Evolutionary conservation across 2,329 filamentous ascomycete genomes (phyloP).

Genomic region (Hypoxylon sp.): DNA sequence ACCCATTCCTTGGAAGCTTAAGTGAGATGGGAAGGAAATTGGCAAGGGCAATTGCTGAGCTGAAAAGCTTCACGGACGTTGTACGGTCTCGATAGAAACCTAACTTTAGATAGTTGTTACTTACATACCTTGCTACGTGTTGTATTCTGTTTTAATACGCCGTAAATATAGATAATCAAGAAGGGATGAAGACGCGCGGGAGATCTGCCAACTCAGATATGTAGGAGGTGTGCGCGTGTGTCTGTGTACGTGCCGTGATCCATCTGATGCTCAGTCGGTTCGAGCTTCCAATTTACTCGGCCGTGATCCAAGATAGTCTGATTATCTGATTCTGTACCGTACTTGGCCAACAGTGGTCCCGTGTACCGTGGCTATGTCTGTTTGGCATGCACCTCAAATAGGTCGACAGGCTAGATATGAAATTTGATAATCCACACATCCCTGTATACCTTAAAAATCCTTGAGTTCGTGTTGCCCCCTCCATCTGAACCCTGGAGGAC

Average conservation of each 20-base stretch:
- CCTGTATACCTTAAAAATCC: slow-evolving; percentile 37
- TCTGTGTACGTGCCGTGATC: slow-evolving; percentile 31
- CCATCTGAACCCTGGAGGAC: slow-evolving; percentile 15
- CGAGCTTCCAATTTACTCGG: slow-evolving; percentile 34
- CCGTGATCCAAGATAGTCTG: slow-evolving; percentile 4
- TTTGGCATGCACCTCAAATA: slow-evolving; percentile 40
- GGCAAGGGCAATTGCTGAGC: slow-evolving; percentile 4
- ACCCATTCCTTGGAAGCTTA: slow-evolving; percentile 19
- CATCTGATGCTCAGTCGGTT: slow-evolving; percentile 35
- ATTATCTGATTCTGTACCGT: slow-evolving; percentile 24
- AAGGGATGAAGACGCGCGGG: slow-evolving; percentile 37
- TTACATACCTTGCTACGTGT: slow-evolving; percentile 29
- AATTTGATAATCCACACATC: slow-evolving; percentile 38
- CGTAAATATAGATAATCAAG: slow-evolving; percentile 13
- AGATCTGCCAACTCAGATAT: slow-evolving; percentile 39
- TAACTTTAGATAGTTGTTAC: slow-evolving; percentile 16
- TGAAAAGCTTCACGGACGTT: slow-evolving; percentile 5
- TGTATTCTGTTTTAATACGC: slow-evolving; percentile 27
- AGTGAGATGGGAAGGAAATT: slow-evolving; percentile 6
- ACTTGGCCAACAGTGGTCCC: slow-evolving; percentile 34
- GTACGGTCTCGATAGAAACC: slow-evolving; percentile 1
- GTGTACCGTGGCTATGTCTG: slow-evolving; percentile 44
- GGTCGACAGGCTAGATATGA: slow-evolving; percentile 24
- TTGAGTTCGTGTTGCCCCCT: slow-evolving; percentile 34
- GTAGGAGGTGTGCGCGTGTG: slow-evolving; percentile 1